A percentile compares a stretch with the other conserved stretches of the same genome.
Conservation (phyloP, 257 asterid species). For the Linaria vulgaris region DNA sequence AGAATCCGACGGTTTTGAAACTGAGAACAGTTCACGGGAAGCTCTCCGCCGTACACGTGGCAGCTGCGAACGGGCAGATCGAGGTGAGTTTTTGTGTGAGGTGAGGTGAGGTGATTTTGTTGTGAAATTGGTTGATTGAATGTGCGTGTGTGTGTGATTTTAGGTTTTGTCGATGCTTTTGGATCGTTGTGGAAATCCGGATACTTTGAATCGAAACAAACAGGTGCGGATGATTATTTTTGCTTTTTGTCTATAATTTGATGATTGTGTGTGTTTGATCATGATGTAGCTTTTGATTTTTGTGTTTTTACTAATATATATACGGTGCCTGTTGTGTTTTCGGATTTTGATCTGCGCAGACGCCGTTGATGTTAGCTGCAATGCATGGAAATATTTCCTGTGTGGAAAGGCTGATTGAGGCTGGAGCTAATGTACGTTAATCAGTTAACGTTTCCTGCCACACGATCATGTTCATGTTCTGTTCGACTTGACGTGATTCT, state of each 20-base stretch:
- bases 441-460: too few relatives aligned
- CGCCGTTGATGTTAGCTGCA: conserved; percentile 90
- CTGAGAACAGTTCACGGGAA: conserved; percentile 40
- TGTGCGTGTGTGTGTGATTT: conserved; percentile 21
- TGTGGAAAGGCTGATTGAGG: conserved; percentile 64
- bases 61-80: conserved; percentile 69
- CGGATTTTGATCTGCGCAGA: conserved; percentile 43
- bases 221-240: conserved; percentile 45
- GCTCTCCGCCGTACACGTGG: conserved; percentile 68
- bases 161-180: conserved; percentile 75
- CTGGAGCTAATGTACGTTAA: conserved; percentile 75
- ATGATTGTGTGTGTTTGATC: conserved; percentile 3
- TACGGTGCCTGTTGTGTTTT: conserved; percentile 17
- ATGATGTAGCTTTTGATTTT: neutral
- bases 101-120: too few relatives aligned
- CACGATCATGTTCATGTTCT: too few relatives aligned
- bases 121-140: conserved; percentile 9
- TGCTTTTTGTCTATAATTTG: too few relatives aligned
- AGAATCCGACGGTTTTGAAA: conserved; percentile 46
- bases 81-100: conserved; percentile 42
- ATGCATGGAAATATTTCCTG: conserved; percentile 71
- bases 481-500: too few relatives aligned
- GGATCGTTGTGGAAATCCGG: conserved; percentile 66
- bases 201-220: conserved; percentile 69
- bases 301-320: conserved; percentile 8